Base-by-base conservation (phyloP, 2,329 filamentous ascomycete genomes). In the Cercospora janseana region DNA sequence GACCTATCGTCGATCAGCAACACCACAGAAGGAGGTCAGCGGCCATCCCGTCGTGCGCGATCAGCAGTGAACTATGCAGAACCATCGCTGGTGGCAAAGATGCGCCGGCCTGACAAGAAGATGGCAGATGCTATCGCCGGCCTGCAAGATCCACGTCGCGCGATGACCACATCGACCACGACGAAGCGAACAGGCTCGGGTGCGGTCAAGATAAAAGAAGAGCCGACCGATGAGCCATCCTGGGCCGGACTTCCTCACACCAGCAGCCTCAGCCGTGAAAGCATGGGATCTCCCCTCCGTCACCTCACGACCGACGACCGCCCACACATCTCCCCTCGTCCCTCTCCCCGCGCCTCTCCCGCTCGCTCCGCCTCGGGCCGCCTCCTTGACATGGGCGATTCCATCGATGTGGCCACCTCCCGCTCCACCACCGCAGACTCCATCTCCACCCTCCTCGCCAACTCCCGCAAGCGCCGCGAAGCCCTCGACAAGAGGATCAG, bases 1-100 rank as follows among this genome's bases (percentile, higher is more conserved):
- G 68, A 74, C 38, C 61, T 75, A 1, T 61, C 56, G 46, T 56
- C 60, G 1, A 34, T 59, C 26, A 64, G 53, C 48, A 66, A 65
- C 21, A 57, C 61, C 18, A 68, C 70, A 2, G 62, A 62, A 49
- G 61, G 56, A 29, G 63, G 65, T 28, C 63, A 61, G 13, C 63
- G 74, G 26, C 70, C 73, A 8, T 72, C 70, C 2, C 67, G 75
- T 48, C 68, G 75, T 51, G 72, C 72, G 10, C 67, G 75, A 18
- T 63, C 71, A 13, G 68, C 71, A 26, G 73, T 76, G 41, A 76
- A 71, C 61, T 77, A 77, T 52, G 73, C 75, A 9, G 74, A 77
- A 54, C 75, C 75, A 1, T 75, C 68, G 41, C 62, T 77, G 12
- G 66, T 67, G 37, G 70, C 68, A 12, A 78, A 78, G 58, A 77